These are phyloP conservation scores for Russula ochroleuca DNA, from an alignment of 768 basidiomycete genomes.

Conservation along the genomic window DNA sequence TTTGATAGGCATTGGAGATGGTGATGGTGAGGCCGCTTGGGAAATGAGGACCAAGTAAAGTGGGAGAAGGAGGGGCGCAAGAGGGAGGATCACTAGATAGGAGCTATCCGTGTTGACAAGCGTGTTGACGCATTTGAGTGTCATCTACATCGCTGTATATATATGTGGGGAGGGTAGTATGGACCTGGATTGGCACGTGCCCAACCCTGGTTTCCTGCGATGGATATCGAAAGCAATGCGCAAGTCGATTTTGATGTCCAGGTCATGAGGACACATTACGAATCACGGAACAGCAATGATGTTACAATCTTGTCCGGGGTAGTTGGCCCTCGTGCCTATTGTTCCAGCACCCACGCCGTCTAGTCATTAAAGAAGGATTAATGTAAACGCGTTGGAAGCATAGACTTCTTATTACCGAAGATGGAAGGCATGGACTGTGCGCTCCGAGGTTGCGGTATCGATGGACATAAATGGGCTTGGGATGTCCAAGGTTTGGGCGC, in stretches of 20 bases:
- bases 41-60: background rate
- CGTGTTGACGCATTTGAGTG: background rate
- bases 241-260: slow-evolving; percentile 2
- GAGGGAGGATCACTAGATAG: background rate
- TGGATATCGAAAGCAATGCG: background rate
- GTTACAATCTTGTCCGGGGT: background rate
- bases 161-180: background rate
- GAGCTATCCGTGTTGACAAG: background rate
- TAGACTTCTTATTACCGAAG: background rate
- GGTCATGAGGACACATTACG: background rate
- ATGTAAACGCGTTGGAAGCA: background rate
- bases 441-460: background rate
- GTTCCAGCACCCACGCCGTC: slow-evolving; percentile 6
- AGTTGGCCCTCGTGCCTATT: slow-evolving; percentile 10
- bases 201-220: slow-evolving; percentile 5
- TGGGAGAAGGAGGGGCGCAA: background rate
- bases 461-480: background rate
- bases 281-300: slow-evolving; percentile 2
- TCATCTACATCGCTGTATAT: slow-evolving; percentile 17
- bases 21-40: background rate
- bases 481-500: background rate
- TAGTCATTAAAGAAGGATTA: background rate
- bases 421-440: slow-evolving; percentile 16
- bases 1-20: background rate
- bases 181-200: background rate